Evolutionary conservation across 179 eudicot genomes (phyloP).

Genomic region (Drosera spatulata): DNA sequence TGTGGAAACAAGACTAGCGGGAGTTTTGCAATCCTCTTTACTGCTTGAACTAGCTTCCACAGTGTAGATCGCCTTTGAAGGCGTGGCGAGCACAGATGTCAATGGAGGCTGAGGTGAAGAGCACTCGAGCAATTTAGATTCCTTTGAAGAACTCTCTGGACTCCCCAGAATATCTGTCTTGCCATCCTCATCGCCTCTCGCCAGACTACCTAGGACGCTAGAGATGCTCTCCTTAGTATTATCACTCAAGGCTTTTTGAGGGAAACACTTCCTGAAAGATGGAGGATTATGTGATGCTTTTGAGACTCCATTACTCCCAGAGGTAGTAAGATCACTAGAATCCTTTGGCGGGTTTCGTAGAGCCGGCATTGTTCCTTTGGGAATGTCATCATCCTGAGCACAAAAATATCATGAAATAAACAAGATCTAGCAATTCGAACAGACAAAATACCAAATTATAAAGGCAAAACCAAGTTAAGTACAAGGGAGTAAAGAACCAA

Average conservation of each 20-base stretch:
- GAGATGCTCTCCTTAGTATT: not conserved
- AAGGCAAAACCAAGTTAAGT: not conserved
- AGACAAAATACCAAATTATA: too few relatives aligned
- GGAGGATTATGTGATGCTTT: constrained; percentile 42
- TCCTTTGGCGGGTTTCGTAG: constrained; percentile 39
- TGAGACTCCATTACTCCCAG: constrained; percentile 6
- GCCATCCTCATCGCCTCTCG: not conserved
- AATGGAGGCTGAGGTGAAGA: constrained; percentile 4
- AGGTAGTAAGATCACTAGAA: constrained; percentile 9
- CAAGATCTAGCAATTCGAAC: too few relatives aligned
- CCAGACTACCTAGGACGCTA: not conserved
- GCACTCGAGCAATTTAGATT: constrained; percentile 4
- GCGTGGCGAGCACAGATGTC: constrained; percentile 21
- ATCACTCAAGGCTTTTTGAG: constrained; percentile 14
- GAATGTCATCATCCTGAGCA: constrained; percentile 57
- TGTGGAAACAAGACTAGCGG: constrained; percentile 30
- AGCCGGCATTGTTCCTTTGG: constrained; percentile 61
- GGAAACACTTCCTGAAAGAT: constrained; percentile 43
- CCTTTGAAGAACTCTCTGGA: not conserved
- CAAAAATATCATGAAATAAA: too few relatives aligned
- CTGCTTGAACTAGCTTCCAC: constrained; percentile 1
- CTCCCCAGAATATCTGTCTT: not conserved
- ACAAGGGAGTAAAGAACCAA: not conserved
- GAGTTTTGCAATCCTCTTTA: constrained; percentile 25
- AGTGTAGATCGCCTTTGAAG: constrained; percentile 5